These are phyloP conservation scores for Erodium texanum DNA, from an alignment of 441 rosid species.

Conservation along the genomic window DNA sequence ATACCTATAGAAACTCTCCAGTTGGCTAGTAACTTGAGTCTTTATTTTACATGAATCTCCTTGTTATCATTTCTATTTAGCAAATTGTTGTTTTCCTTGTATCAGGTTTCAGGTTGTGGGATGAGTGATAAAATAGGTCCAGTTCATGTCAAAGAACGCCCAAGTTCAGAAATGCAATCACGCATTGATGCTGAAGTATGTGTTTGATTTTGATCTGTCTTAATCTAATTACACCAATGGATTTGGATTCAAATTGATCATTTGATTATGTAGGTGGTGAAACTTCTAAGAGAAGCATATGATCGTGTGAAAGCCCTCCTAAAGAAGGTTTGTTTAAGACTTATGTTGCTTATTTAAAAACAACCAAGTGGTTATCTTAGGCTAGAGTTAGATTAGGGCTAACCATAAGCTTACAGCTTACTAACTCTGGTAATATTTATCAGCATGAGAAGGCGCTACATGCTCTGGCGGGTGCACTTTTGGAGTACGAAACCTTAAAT, in stretches of 20 bases:
- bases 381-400: no score
- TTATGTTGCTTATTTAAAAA: not conserved
- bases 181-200: conserved; percentile 87
- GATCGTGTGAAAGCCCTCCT: conserved; percentile 74
- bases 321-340: conserved; percentile 51
- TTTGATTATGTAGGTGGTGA: conserved; percentile 64
- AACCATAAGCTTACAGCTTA: not conserved
- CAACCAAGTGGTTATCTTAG: not conserved
- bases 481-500: conserved; percentile 76
- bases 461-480: conserved; percentile 74
- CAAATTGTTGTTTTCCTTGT: not conserved
- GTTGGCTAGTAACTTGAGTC: no score
- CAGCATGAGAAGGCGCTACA: conserved; percentile 97
- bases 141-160: conserved; percentile 82
- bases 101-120: conserved; percentile 83
- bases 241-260: not conserved
- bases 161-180: conserved; percentile 95
- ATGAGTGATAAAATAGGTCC: conserved; percentile 95
- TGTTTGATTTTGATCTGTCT: not conserved
- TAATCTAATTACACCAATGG: not conserved
- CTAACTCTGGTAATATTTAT: not conserved
- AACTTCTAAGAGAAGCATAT: conserved; percentile 86
- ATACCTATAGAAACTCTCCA: no score
- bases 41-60: no score
- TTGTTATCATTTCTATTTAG: no score